These are phyloP conservation scores for Rhododendron henanense DNA, from an alignment of 148 eudicot genomes.

Conservation along the genomic window DNA sequence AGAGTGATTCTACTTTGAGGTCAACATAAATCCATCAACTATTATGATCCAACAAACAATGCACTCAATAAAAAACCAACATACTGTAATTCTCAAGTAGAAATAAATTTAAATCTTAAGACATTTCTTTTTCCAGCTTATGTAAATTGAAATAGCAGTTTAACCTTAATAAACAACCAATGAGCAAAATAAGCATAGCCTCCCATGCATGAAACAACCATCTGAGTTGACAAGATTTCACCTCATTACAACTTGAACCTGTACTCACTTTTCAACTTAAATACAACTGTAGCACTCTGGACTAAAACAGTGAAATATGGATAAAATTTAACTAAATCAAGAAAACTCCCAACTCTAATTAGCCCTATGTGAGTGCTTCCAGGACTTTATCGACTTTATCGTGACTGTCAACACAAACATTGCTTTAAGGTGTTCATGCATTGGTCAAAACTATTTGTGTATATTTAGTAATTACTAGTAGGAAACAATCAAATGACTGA, in stretches of 20 bases:
- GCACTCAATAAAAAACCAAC: not conserved
- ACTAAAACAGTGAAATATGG: not conserved
- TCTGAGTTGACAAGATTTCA: not conserved
- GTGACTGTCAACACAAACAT: not conserved
- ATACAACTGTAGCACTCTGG: not conserved
- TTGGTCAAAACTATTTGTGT: not conserved
- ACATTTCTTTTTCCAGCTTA: not conserved
- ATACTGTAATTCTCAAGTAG: not conserved
- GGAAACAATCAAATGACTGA: not conserved
- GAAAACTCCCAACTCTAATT: not conserved
- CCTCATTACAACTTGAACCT: not conserved
- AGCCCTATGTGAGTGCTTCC: not conserved
- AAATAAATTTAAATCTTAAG: not conserved
- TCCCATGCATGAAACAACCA: not conserved
- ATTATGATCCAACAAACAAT: not conserved
- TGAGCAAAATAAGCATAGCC: slow-evolving; percentile 1
- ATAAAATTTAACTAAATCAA: not conserved
- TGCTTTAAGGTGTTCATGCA: not conserved
- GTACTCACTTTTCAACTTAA: not conserved
- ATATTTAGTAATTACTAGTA: not conserved
- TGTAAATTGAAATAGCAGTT: not conserved
- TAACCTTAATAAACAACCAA: not conserved
- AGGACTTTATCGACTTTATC: not conserved
- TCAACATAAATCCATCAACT: not conserved
- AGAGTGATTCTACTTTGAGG: not conserved